Percentiles rank a stretch among this genome's conserved stretches.
Conservation (phyloP, 1,139 yeast species). For the Candida sojae region DNA sequence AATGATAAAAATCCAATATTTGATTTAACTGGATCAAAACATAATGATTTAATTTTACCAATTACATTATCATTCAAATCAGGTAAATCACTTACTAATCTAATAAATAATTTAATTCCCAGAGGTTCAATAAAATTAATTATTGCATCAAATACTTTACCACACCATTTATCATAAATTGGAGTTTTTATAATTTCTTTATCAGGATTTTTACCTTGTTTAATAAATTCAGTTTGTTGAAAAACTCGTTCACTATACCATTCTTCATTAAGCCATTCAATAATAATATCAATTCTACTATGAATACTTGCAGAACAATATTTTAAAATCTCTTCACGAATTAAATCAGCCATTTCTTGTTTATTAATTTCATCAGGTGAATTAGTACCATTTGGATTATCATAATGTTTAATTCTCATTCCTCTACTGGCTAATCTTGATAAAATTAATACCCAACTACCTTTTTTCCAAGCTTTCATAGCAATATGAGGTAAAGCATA, state of each 20-base stretch:
- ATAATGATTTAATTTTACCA: constrained; percentile 65
- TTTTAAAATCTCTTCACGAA: constrained; percentile 70
- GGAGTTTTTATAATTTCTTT: constrained; percentile 34
- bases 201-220: constrained; percentile 15
- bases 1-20: constrained; percentile 79
- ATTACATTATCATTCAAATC: constrained; percentile 63
- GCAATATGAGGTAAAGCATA: constrained; percentile 55
- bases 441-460: constrained; percentile 77
- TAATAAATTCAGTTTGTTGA: constrained; percentile 27
- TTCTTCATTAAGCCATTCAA: constrained; percentile 95
- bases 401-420: constrained; percentile 34
- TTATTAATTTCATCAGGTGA: constrained; percentile 22
- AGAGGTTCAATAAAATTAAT: constrained; percentile 80
- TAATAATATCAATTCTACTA: constrained; percentile 69
- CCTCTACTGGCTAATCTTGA: constrained; percentile 85
- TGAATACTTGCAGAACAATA: constrained; percentile 77
- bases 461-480: constrained; percentile 63
- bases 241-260: constrained; percentile 75
- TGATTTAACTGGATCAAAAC: constrained; percentile 83
- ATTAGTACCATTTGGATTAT: constrained; percentile 21
- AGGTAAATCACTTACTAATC: constrained; percentile 87
- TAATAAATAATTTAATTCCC: constrained; percentile 77
- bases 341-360: constrained; percentile 53
- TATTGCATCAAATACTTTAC: constrained; percentile 71
- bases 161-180: constrained; percentile 67